Percentiles rank a stretch among this genome's conserved stretches.
Conservation (phyloP, 306 rosid genomes). For the Sicyos baderoa region DNA sequence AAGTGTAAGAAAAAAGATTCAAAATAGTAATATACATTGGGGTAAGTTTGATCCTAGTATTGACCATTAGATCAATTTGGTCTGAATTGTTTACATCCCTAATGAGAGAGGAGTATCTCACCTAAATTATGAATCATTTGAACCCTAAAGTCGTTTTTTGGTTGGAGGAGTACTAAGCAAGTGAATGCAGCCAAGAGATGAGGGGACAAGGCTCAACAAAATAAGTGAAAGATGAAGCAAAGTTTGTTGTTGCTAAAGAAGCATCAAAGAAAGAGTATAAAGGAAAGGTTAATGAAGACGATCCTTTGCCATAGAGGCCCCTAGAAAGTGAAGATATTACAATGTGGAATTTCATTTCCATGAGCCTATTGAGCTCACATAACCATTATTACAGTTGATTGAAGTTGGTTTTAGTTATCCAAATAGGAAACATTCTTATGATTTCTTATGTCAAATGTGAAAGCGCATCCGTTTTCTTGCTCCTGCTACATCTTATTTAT, state of each 20-base stretch:
- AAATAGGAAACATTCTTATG: too few relatives aligned
- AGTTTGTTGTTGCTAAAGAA: constrained; percentile 46
- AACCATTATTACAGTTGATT: constrained; percentile 64
- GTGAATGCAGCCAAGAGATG: constrained; percentile 50
- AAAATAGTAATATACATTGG: too few relatives aligned
- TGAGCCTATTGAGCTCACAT: constrained; percentile 28
- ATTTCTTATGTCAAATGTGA: constrained; percentile 19
- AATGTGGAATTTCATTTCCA: constrained; percentile 46
- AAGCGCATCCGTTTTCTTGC: too few relatives aligned
- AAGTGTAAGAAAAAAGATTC: too few relatives aligned
- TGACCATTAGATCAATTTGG: too few relatives aligned
- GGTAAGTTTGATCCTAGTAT: too few relatives aligned
- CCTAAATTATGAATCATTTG: too few relatives aligned
- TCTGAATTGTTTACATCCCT: too few relatives aligned
- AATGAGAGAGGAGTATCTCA: too few relatives aligned
- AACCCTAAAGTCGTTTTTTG: too few relatives aligned
- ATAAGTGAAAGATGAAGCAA: constrained; percentile 54
- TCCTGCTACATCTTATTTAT: too few relatives aligned
- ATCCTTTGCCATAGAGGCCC: constrained; percentile 38
- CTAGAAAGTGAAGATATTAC: constrained; percentile 50
- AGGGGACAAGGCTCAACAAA: constrained; percentile 46
- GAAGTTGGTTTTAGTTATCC: constrained; percentile 28
- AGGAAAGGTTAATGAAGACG: constrained; percentile 39
- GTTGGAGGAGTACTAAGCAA: too few relatives aligned
- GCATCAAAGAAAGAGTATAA: constrained; percentile 39